Base-by-base conservation (phyloP, 225 moss, liverwort and hornwort species). In the Neckera pumila region DNA sequence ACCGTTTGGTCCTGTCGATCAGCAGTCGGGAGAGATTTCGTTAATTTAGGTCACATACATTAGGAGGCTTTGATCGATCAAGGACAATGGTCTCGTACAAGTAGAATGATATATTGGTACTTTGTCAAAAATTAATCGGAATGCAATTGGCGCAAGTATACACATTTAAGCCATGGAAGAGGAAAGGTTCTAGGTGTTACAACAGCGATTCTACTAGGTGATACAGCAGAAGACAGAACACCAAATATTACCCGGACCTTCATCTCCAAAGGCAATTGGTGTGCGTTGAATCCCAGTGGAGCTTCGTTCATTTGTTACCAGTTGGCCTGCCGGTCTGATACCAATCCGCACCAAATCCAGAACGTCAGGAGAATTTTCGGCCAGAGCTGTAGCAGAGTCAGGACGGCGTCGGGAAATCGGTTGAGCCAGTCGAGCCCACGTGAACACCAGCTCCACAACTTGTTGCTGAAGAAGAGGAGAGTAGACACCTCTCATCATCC, bases 401-500 rank as follows among this genome's bases (percentile, higher is more conserved):
- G 56, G 87, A 84, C 51, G 70, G 62, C 81, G 81, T 65, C 63
- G 62, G 51, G n/a, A 53, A 8, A 51, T 82, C 21, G 58, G 75
- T 85, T 75, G 49, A 81, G 43, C 47, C 33, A 40, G 75, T 65
- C 81, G 73, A 57, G 57, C 70, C 81, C 71, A 81, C 11, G 57
- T 77, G 70, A 43, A 75, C 73, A 87, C 64, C 17, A 76, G 58
- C 71, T 84, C 77, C 81, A 40, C 19, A 51, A 87, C 80, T 84
- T 81, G 80, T 70, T 86, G 80, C 76, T 62, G 84, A 70, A 76
- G 49, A 65, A 56, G 22, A 70, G 84, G 70, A 56, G 87, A 87
- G 82, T 76, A 81, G 70, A 90, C 42, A 43, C 87, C 87, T 86
- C 83, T 89, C 87, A 82, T n/a, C 42, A 89, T 90, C 90, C 87